A percentile compares a stretch with the other conserved stretches of the same genome.
These are phyloP conservation scores for Xylaria arbuscula DNA, from an alignment of 2,329 filamentous ascomycete species.

Conservation along the genomic window DNA sequence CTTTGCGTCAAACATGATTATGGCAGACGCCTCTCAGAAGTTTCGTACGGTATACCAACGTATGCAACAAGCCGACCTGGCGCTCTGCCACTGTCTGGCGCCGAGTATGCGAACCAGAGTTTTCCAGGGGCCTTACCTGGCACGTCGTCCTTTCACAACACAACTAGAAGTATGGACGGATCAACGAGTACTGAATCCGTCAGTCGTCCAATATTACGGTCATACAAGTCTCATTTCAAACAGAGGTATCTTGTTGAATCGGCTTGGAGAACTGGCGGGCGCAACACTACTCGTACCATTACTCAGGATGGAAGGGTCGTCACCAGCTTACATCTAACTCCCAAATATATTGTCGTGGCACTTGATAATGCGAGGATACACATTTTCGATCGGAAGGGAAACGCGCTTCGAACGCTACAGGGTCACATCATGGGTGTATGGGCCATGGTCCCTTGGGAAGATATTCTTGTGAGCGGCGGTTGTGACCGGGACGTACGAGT, in stretches of 20 bases:
- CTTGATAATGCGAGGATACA: conserved; percentile 99
- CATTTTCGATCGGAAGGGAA: conserved; percentile 92
- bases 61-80: conserved; percentile 49
- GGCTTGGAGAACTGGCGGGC: conserved; percentile 94
- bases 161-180: conserved; percentile 68
- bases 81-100: conserved; percentile 51
- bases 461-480: conserved; percentile 92
- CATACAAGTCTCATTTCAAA: conserved; percentile 97
- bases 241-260: conserved; percentile 97
- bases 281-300: conserved; percentile 84
- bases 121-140: conserved; percentile 59
- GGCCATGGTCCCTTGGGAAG: conserved; percentile 99
- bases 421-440: conserved; percentile 99
- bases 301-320: conserved; percentile 97
- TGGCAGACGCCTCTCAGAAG: conserved; percentile 67
- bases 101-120: conserved; percentile 53
- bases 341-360: conserved; percentile 97
- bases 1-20: conserved; percentile 97
- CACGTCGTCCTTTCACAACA: conserved; percentile 50
- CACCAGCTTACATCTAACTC: conserved; percentile 91
- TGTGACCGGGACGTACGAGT: conserved; percentile 97
- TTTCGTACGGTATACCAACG: conserved; percentile 53
- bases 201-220: conserved; percentile 74
- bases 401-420: conserved; percentile 86
- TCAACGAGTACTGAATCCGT: conserved; percentile 52